phyloP scores from a whole-genome alignment of 2,329 filamentous ascomycete species.

The Neonectria coccinea region DNA sequence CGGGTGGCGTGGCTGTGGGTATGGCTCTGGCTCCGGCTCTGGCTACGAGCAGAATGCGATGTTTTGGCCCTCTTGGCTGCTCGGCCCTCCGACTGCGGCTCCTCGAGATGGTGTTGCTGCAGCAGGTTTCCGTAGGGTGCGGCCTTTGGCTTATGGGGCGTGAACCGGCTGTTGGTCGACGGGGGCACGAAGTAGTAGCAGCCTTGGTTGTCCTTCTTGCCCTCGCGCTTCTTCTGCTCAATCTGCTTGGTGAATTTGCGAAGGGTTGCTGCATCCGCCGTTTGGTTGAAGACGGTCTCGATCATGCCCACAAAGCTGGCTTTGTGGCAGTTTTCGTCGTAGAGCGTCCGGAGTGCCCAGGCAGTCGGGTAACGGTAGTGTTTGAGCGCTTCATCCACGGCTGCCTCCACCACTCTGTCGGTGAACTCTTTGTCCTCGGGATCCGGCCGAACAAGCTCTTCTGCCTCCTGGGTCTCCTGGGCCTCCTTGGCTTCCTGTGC shows the following conservation, averaged over 20 bases:
- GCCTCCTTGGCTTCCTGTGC: constrained; percentile 18
- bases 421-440: constrained; percentile 57
- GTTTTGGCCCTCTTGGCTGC: constrained; percentile 54
- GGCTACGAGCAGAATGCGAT: constrained; percentile 40
- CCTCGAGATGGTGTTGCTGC: constrained; percentile 53
- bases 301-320: constrained; percentile 67
- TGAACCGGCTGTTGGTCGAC: constrained; percentile 56
- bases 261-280: constrained; percentile 64
- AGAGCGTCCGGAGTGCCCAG: constrained; percentile 70
- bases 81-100: constrained; percentile 41
- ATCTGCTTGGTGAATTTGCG: constrained; percentile 64
- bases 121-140: constrained; percentile 63
- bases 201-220: constrained; percentile 63
- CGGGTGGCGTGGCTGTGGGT: constrained; percentile 37
- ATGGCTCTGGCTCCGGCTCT: constrained; percentile 21
- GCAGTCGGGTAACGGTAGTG: constrained; percentile 71
- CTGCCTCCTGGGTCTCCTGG: constrained; percentile 29
- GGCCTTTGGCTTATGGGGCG: constrained; percentile 59
- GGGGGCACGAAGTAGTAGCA: constrained; percentile 66
- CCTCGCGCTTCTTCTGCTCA: constrained; percentile 67
- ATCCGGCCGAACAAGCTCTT: constrained; percentile 37
- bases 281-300: constrained; percentile 68
- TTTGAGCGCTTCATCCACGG: constrained; percentile 69
- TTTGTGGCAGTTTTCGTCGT: constrained; percentile 67
- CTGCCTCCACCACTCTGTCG: constrained; percentile 66